phyloP scores from a whole-genome alignment of 108 stramenopile species.

The Fistulifera pelliculosa region DNA sequence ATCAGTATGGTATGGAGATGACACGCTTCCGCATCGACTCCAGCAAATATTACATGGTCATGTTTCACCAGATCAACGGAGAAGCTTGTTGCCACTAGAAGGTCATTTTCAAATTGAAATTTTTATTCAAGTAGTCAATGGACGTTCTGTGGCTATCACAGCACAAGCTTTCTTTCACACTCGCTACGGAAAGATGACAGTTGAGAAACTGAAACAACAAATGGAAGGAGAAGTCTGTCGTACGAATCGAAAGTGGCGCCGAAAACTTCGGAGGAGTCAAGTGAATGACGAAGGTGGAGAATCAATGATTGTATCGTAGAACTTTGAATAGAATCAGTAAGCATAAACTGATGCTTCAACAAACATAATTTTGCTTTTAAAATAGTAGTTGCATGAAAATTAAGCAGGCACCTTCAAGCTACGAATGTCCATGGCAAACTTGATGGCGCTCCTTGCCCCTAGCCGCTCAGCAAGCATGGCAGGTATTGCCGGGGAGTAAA shows the following conservation, averaged over 20 bases:
- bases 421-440: slow-evolving; percentile 79
- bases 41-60: too few relatives aligned
- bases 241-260: slow-evolving; percentile 76
- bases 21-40: too few relatives aligned
- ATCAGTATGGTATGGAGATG: too few relatives aligned
- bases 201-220: slow-evolving; percentile 44
- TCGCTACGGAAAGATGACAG: slow-evolving; percentile 22
- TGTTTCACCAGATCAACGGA: not conserved
- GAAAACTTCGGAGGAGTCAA: slow-evolving; percentile 24
- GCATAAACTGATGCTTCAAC: too few relatives aligned
- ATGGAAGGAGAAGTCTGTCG: slow-evolving; percentile 59
- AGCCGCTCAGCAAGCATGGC: slow-evolving; percentile 54
- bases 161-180: slow-evolving; percentile 40
- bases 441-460: slow-evolving; percentile 69
- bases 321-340: too few relatives aligned
- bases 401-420: slow-evolving; percentile 7
- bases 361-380: too few relatives aligned
- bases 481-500: slow-evolving; percentile 65
- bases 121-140: too few relatives aligned
- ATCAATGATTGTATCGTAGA: too few relatives aligned
- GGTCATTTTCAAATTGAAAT: slow-evolving; percentile 45
- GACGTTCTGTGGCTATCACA: not conserved
- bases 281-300: too few relatives aligned
- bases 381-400: too few relatives aligned
- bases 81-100: slow-evolving; percentile 32